Evolutionary conservation across 2,329 filamentous ascomycete genomes (phyloP), one percentile per base, ranked within the genome.

Genomic region (Trichophyton mentagrophytes): DNA sequence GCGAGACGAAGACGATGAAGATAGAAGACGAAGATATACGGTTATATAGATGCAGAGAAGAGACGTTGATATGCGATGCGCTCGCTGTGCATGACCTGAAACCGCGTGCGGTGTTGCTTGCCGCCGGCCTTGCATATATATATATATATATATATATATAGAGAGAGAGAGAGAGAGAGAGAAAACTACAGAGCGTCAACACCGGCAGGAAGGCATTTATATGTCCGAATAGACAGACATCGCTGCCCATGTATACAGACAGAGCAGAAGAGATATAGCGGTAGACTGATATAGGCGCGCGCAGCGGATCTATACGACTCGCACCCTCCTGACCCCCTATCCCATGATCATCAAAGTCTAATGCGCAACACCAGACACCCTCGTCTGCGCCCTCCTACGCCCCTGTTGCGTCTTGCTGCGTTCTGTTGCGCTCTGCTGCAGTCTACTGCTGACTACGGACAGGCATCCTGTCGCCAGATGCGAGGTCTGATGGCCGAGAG

Each of bases 261-360:
- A 30, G 13, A 30, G 6, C 6, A 6, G 27, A 30, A 7, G 27
- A 30, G 27, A 30, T 30, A 30, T 30, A 30, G 5, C 27, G 27
- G 40, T 9, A 47, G 9, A 47, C 7, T 9, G 9, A 7, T 25
- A 17, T 47, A 47, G 7, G 44, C 44, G 22, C 3, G 7, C 44
- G 8, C 5, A 30, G 42, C 17, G 46, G 8, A 25, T 13, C 46
- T 51, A 51, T 51, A 51, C 46, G 46, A 30, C 22, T 51, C 9
- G 11, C 20, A 5, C 9, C 51, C 51, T 55, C 51, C 51, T 55
- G 51, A 55, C 51, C 51, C 13, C 51, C 27, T 38, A 55, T 55
- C 51, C 51, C 51, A 55, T 55, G 51, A 55, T 55, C 51, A 33
- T 7, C 51, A 36, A 55, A 55, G 51, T n/a, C 51, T 55, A 55